Base-by-base conservation (phyloP, 164 flowering plant species). In the Vitis riparia region DNA sequence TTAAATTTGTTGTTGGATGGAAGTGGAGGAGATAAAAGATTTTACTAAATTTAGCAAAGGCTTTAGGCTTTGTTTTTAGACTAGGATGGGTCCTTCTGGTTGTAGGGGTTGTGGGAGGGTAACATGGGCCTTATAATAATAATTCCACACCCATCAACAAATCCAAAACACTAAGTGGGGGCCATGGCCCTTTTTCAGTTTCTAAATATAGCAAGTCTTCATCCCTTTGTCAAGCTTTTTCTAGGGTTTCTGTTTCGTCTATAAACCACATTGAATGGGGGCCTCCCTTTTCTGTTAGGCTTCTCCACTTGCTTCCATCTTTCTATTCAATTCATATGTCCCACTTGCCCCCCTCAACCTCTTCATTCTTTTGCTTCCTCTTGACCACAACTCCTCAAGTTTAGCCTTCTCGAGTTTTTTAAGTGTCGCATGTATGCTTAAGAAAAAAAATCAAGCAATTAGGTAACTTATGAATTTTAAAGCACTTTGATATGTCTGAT, bases 131-230 rank as follows among this genome's bases (percentile, higher is more conserved):
- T 50, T 63, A 37, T 37, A 37, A 37, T 57, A 55, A 73, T 62
- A 50, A 27, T n/a, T 73, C 51, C 65, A 47, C 60, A 14, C 63
- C 16, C 23, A 16, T 27, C 5, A 37, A 56, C 30, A 30, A 3
- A 27, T 56, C 49, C 59, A 23, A 68, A 62, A 8, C 50, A 27
- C 14, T 3, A 60, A 13, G 67, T 73, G 72, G 82, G 78, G 32
- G 48, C 75, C 67, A 29, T 2, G 16, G 50, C 55, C 17, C 51
- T 66, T 63, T 55, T 64, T 19, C 11, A 19, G 59, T 71, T 65
- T 50, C 75, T 55, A 71, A 64, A 55, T 50, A 61, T 68, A 70
- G 79, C 11, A 76, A 68, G 60, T 30, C 8, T 44, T 61, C 37
- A 68, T 61, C 16, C 47, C 51, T 55, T 51, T 55, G 59, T 16